phyloP scores from a whole-genome alignment of 2,329 filamentous ascomycete species.

The Epichloe sylvatica region DNA sequence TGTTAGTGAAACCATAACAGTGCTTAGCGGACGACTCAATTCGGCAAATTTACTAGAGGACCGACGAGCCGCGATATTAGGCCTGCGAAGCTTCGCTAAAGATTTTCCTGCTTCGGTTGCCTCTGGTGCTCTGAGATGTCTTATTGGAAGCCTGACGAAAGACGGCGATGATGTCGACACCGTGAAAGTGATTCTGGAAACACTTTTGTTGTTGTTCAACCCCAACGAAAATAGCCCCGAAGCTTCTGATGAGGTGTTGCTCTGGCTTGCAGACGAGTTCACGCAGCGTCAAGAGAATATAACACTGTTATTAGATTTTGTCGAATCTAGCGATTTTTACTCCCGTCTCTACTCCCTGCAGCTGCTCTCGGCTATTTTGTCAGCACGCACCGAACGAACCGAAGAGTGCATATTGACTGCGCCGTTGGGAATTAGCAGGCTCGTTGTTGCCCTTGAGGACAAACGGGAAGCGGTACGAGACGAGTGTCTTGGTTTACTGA shows the following conservation, averaged over 20 bases:
- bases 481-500: conserved; percentile 75
- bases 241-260: conserved; percentile 85
- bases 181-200: conserved; percentile 88
- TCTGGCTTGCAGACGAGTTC: conserved; percentile 97
- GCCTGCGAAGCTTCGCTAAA: conserved; percentile 89
- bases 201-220: conserved; percentile 80
- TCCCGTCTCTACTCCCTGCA: conserved; percentile 83
- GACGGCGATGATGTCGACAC: conserved; percentile 95
- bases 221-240: conserved; percentile 63
- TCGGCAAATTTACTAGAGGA: conserved; percentile 91
- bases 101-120: conserved; percentile 92
- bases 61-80: conserved; percentile 80
- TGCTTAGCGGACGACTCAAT: conserved; percentile 71
- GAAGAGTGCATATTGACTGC: conserved; percentile 90
- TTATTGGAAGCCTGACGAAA: conserved; percentile 73
- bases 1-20: conserved; percentile 84
- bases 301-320: conserved; percentile 72
- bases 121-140: conserved; percentile 74
- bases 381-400: conserved; percentile 75
- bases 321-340: conserved; percentile 81
- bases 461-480: conserved; percentile 75
- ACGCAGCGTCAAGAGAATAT: conserved; percentile 97
- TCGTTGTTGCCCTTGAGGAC: conserved; percentile 77
- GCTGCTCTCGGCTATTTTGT: conserved; percentile 72
- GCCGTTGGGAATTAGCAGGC: conserved; percentile 71